Evolutionary conservation across 176 grass and related monocot species (phyloP).

Genomic region (Hordeum vulgare): MorexV3_pseudomolecules_assembly NC_058523.1:482817123-482817622

Average conservation of each 20-base stretch:
- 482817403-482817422: slow-evolving; percentile 1
- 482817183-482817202: not conserved
- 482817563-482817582: not conserved
- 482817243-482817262: slow-evolving; percentile 30
- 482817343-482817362: not conserved
- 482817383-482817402: not conserved
- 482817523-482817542: not conserved
- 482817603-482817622: not conserved
- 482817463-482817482: not conserved
- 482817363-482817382: not conserved
- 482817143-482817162: not conserved
- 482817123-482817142: not conserved
- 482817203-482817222: not conserved
- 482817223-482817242: slow-evolving; percentile 23
- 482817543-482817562: slow-evolving; percentile 44
- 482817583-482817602: not conserved
- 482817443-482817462: slow-evolving; percentile 36
- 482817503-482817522: slow-evolving; percentile 31
- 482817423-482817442: not conserved
- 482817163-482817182: not conserved
- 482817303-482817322: not conserved
- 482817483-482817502: not conserved
- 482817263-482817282: slow-evolving; percentile 5
- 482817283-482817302: too few species aligned
- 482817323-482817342: not conserved